Percentiles rank a stretch among this genome's conserved stretches.
Conservation (phyloP, 768 basidiomycete genomes). For the Austroboletus eburneus region DNA sequence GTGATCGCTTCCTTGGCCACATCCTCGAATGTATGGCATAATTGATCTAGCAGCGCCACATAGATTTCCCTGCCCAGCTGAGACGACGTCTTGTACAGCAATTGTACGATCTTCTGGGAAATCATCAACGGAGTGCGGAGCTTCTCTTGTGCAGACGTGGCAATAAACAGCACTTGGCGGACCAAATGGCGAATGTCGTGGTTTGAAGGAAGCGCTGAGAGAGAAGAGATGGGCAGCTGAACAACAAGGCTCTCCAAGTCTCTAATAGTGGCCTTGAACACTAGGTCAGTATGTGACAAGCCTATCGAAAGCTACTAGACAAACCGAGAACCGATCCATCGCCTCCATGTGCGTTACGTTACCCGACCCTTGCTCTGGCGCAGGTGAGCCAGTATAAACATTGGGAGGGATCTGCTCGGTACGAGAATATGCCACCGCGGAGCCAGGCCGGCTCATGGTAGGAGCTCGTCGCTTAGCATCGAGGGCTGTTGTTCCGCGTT, state of each 20-base stretch:
- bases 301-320: constrained; percentile 20
- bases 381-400: constrained; percentile 59
- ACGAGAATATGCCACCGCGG: constrained; percentile 63
- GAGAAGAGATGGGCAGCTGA: constrained; percentile 68
- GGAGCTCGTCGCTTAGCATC: constrained; percentile 55
- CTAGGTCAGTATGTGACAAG: constrained; percentile 3
- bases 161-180: constrained; percentile 76
- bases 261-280: constrained; percentile 25
- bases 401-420: constrained; percentile 39
- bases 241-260: constrained; percentile 81
- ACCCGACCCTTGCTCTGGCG: constrained; percentile 47
- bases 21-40: constrained; percentile 86
- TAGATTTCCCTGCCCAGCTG: constrained; percentile 92
- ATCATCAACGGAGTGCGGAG: constrained; percentile 87
- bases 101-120: constrained; percentile 95
- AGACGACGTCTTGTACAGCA: constrained; percentile 84
- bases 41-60: constrained; percentile 80
- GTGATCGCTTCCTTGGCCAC: constrained; percentile 96
- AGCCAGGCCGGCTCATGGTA: constrained; percentile 59
- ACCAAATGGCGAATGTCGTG: constrained; percentile 85
- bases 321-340: constrained; percentile 82
- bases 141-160: constrained; percentile 73
- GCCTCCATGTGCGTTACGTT: constrained; percentile 72
- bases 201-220: constrained; percentile 69
- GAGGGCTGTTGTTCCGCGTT: constrained; percentile 33